phyloP scores from a whole-genome alignment of 768 basidiomycete genomes.

The Phylloporus scabripes region DNA sequence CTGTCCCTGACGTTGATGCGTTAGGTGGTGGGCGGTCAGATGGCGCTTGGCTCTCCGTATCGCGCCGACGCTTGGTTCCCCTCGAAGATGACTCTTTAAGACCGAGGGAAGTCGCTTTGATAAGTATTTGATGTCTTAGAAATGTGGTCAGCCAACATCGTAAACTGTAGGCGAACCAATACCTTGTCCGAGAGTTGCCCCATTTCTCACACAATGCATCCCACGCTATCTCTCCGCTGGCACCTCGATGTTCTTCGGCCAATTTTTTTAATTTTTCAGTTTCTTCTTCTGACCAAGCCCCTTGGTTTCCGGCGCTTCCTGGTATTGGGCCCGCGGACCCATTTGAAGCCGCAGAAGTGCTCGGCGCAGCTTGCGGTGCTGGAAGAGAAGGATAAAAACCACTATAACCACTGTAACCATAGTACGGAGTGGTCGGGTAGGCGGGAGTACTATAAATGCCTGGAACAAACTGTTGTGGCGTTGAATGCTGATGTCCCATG shows the following conservation, averaged over 20 bases:
- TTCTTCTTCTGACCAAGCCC: slow-evolving; percentile 77
- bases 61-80: slow-evolving; percentile 56
- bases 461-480: slow-evolving; percentile 40
- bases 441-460: slow-evolving; percentile 31
- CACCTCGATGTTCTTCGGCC: slow-evolving; percentile 59
- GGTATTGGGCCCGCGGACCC: slow-evolving; percentile 11
- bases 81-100: slow-evolving; percentile 70
- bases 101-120: slow-evolving; percentile 74
- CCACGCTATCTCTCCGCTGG: slow-evolving; percentile 59
- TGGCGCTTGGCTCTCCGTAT: slow-evolving; percentile 31
- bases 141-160: slow-evolving; percentile 4
- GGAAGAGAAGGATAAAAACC: slow-evolving; percentile 30
- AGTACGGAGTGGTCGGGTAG: slow-evolving; percentile 63
- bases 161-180: slow-evolving; percentile 10
- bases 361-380: slow-evolving; percentile 21
- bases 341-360: slow-evolving; percentile 25
- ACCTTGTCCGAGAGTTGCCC: slow-evolving; percentile 73
- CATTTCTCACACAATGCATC: slow-evolving; percentile 71
- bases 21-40: slow-evolving; percentile 22
- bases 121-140: slow-evolving; percentile 70
- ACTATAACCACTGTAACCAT: slow-evolving; percentile 43
- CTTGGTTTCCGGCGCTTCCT: slow-evolving; percentile 48
- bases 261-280: slow-evolving; percentile 61
- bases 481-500: slow-evolving; percentile 49
- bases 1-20: slow-evolving; percentile 17